Conservation (phyloP, 2,329 filamentous ascomycete species). For the Pseudogymnoascus verrucosus region DNA sequence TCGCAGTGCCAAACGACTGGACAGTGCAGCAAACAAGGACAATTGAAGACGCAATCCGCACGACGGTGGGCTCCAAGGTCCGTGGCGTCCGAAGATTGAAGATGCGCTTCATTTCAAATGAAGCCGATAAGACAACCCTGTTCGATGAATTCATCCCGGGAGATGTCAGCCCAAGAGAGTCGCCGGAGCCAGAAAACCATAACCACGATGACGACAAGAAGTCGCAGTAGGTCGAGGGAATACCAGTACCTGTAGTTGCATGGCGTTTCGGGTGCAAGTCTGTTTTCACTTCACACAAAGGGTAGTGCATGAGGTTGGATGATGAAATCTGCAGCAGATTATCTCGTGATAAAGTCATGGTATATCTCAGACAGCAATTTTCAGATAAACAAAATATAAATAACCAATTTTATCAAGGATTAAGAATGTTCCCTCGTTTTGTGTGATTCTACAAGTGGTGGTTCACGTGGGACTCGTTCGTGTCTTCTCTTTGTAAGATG, state of each 20-base stretch:
- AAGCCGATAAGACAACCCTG: constrained; percentile 47
- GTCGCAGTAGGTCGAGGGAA: not conserved
- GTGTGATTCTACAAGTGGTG: not conserved
- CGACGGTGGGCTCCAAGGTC: constrained; percentile 65
- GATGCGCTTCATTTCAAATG: constrained; percentile 71
- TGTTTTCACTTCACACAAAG: constrained; percentile 3
- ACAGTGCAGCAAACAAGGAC: constrained; percentile 61
- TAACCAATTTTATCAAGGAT: not conserved
- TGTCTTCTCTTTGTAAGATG: not conserved
- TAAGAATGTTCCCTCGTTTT: not conserved
- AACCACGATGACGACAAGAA: constrained; percentile 3
- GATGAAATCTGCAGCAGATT: not conserved
- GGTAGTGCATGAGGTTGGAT: not conserved
- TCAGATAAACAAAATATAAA: not conserved
- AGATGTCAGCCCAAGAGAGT: constrained; percentile 48
- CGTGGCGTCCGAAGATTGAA: constrained; percentile 77
- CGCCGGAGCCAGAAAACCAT: constrained; percentile 38
- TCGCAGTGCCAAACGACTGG: constrained; percentile 71
- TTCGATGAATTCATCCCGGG: constrained; percentile 74
- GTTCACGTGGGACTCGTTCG: not conserved
- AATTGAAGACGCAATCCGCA: constrained; percentile 67
- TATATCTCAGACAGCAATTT: not conserved
- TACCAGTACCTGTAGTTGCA: not conserved
- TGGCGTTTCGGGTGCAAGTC: constrained; percentile 5
- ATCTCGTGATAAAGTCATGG: not conserved